Conservation (phyloP, 2,329 filamentous ascomycete genomes). For the Cladosporium sp. region DNA sequence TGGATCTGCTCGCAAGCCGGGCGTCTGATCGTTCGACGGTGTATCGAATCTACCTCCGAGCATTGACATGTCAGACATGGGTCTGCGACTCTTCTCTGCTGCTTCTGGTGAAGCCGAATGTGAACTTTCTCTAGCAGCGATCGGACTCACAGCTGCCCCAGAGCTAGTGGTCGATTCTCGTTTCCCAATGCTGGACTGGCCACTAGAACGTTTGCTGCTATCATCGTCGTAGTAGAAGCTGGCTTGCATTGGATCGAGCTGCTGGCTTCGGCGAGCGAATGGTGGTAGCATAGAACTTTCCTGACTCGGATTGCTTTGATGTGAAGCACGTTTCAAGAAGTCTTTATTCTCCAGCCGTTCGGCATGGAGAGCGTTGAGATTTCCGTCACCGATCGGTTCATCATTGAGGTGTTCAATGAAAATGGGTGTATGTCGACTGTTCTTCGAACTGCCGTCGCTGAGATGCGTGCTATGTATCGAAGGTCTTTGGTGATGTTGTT, state of each 20-base stretch:
- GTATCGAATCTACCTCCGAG: constrained; percentile 3
- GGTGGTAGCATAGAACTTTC: constrained; percentile 30
- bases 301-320: constrained; percentile 21
- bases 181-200: constrained; percentile 20
- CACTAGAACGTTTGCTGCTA: constrained; percentile 22
- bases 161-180: constrained; percentile 19
- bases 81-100: constrained; percentile 15
- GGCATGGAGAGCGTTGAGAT: constrained; percentile 41
- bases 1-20: neutral
- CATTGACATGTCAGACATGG: constrained; percentile 17
- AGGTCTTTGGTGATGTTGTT: neutral
- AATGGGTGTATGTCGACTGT: constrained; percentile 51
- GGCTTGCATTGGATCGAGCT: constrained; percentile 27
- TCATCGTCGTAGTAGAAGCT: constrained; percentile 24
- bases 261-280: constrained; percentile 32
- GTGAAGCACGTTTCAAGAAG: constrained; percentile 42
- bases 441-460: constrained; percentile 14
- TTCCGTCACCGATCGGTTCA: constrained; percentile 37
- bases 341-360: constrained; percentile 46
- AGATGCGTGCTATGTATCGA: neutral
- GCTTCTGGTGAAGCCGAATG: constrained; percentile 8
- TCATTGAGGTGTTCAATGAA: constrained; percentile 61
- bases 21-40: neutral
- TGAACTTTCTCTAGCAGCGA: constrained; percentile 18
- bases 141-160: constrained; percentile 22